Base-by-base conservation (phyloP, 495 filamentous ascomycete species). In the Penicillium cataractarum region DNA sequence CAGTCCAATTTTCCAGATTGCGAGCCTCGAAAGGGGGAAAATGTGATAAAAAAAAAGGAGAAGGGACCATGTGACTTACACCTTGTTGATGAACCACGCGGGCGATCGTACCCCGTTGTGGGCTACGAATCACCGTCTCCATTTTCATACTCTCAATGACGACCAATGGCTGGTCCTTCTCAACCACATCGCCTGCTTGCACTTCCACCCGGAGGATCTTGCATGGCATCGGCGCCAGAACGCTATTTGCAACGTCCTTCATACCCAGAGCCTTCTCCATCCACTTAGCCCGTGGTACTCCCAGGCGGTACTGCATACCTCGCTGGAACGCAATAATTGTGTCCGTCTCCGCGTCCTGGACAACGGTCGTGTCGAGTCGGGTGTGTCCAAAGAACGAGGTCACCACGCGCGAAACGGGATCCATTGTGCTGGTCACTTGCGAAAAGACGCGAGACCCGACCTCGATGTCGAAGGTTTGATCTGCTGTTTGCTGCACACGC, bases 121-220 rank as follows among this genome's bases (percentile, higher is more conserved):
- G 95, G 64, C 90, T 93, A 61, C 95, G 83, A 61, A 99, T 97
- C 35, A 96, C 92, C 33, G 92, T 99, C 78, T 99, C 95, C 95
- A 99, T 99, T 84, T 99, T 99, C 95, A 99, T 99, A 59, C 94
- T 97, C 77, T 99, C 95, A 70, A 99, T 96, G 1, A 99, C 93
- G 44, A 98, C 92, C 63, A 99, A 78, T 21, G 92, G 85, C 66
- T 96, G 87, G 55, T 93, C 93, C 77, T 93, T 96, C 71, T 87
- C 84, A 40, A 98, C 94, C 53, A 70, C 76, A 63, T 93, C 88
- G 0, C 95, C 96, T 58, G 89, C 92, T 57, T 85, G 75, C 57
- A 94, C 91, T 72, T 93, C 89, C 32, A 96, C 92, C 55, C 91
- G 84, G 61, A 97, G 76, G 6, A 97, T 86, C 78, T 97, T 97